phyloP scores from a whole-genome alignment of 129 eudicot genomes.

The Arctium minus region DNA sequence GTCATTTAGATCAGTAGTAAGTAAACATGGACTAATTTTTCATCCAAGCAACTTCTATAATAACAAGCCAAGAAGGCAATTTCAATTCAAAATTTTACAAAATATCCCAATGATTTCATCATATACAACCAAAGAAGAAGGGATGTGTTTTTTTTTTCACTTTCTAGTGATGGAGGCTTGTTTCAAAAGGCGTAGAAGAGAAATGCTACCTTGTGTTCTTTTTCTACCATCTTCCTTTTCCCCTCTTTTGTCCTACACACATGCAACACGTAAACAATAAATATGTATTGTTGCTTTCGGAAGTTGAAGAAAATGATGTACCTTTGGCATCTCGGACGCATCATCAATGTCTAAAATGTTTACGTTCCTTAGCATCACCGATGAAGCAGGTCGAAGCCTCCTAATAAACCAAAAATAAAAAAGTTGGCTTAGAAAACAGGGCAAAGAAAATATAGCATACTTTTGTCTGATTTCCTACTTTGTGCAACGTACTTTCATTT shows the following conservation, averaged over 20 bases:
- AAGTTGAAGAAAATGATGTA: neutral
- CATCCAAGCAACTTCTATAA: neutral
- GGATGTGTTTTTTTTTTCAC: neutral
- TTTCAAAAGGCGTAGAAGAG: slow-evolving; percentile 56
- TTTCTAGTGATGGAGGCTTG: slow-evolving; percentile 36
- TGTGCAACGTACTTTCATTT: neutral
- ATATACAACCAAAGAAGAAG: neutral
- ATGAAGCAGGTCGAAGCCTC: slow-evolving; percentile 83
- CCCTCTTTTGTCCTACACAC: slow-evolving; percentile 51
- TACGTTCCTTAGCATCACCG: slow-evolving; percentile 60
- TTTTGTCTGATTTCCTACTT: neutral
- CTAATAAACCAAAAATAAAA: slow-evolving; percentile 26
- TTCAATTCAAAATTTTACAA: neutral
- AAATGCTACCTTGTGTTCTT: slow-evolving; percentile 50
- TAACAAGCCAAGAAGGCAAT: neutral
- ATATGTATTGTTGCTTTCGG: neutral
- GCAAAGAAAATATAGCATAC: neutral
- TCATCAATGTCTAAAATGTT: slow-evolving; percentile 43
- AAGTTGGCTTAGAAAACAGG: neutral
- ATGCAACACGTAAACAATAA: slow-evolving; percentile 2
- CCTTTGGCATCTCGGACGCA: slow-evolving; percentile 59
- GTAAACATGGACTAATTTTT: neutral
- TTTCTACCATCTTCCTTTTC: slow-evolving; percentile 37
- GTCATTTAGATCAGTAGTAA: too few relatives aligned
- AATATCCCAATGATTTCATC: neutral